A percentile compares a stretch with the other conserved stretches of the same genome.
Evolutionary conservation across 2,329 filamentous ascomycete genomes (phyloP).

Genomic region (Scedosporium apiospermum): DNA sequence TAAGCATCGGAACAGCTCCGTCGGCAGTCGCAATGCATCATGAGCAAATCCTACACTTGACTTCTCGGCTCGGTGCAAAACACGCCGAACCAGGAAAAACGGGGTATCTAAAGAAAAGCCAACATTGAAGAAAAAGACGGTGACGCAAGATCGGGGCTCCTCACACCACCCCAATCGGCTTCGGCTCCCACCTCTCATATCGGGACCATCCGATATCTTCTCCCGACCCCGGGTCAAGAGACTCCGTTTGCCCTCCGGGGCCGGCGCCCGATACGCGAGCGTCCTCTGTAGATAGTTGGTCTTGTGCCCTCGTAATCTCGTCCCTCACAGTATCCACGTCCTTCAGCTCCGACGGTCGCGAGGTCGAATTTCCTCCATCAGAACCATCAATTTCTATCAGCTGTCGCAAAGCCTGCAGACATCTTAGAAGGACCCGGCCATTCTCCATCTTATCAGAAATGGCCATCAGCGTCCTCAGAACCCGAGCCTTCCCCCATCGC

Average conservation of each 20-base stretch:
- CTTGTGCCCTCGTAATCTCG: constrained; percentile 24
- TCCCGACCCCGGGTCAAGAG: neutral
- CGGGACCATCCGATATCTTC: constrained; percentile 8
- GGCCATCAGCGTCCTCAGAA: constrained; percentile 28
- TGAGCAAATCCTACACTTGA: neutral
- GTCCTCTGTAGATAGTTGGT: neutral
- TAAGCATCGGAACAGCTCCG: neutral
- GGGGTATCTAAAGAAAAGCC: constrained; percentile 3
- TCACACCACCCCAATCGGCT: constrained; percentile 10
- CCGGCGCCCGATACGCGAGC: neutral
- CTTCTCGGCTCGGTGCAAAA: neutral
- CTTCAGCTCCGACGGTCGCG: constrained; percentile 21
- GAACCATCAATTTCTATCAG: constrained; percentile 26
- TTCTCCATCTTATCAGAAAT: constrained; percentile 30
- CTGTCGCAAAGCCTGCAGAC: constrained; percentile 31
- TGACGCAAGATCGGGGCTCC: neutral
- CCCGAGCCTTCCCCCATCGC: constrained; percentile 24
- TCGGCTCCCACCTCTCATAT: constrained; percentile 10
- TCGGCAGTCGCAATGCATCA: neutral
- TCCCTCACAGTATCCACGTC: constrained; percentile 27
- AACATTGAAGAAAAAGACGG: neutral
- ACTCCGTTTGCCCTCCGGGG: neutral
- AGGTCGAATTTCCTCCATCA: constrained; percentile 31
- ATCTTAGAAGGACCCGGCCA: constrained; percentile 32
- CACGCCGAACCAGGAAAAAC: neutral